Evolutionary conservation across 163 green algal genomes (phyloP), one percentile per base, ranked within the genome.

Genomic region (Coccomyxa subellipsoidea): DNA sequence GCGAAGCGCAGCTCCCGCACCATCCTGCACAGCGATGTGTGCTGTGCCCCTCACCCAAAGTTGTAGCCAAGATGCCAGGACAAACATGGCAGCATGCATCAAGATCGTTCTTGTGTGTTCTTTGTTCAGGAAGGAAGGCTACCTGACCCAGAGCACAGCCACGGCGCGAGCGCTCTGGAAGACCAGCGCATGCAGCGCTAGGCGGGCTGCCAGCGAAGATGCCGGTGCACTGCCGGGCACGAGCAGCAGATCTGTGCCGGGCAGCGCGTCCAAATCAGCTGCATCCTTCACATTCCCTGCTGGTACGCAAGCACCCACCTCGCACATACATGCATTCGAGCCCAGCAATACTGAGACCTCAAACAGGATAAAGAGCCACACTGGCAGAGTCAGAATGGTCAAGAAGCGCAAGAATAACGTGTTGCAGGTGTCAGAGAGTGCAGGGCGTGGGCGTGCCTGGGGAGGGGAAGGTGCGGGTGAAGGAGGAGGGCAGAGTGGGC

Each of bases 111-210:
- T n/a, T n/a, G n/a, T n/a, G n/a, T n/a, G n/a, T n/a, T n/a, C n/a
- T 59, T 5, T 59, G 47, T 1, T 59, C 18, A 23, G 66, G 9
- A 72, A 32, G 59, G 25, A 72, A n/a, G 25, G 10, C 59, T 23
- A 73, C 66, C 90, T 87, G 38, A 87, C 77, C 94, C 94, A 97
- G 27, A 97, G 87, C 23, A 84, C 53, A 1, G 91, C 87, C 8
- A 95, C 81, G 0, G 93, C 92, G 0, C 93, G 81, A 0, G 92
- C 84, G 80, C 93, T 96, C 76, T 88, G 87, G 66, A 94, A 93
- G 31, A 88, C 77, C 79, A 95, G 71, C 0, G 84, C 81, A 78
- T 96, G 93, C 72, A 94, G 81, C 10, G 89, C 84, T 32, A 96
- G 79, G 66, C 53, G 72, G 39, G 69, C 40, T 32, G 83, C 86